Conservation (phyloP, 345 rosid genomes). For the Hibiscus tridactylites region DNA sequence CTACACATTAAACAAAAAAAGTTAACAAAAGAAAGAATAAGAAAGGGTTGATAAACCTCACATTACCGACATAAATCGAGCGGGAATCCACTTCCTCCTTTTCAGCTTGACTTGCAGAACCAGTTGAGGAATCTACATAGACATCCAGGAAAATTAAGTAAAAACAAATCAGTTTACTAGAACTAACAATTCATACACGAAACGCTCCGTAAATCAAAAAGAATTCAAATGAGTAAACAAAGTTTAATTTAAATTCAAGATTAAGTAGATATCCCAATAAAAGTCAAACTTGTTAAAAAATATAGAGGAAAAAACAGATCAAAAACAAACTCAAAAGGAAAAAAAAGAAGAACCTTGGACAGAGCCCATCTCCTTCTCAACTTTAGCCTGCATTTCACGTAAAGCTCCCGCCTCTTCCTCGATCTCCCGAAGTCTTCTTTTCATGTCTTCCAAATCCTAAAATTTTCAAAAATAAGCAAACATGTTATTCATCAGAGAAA, state of each 20-base stretch:
- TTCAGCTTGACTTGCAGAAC: slow-evolving; percentile 38
- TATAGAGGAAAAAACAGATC: background rate
- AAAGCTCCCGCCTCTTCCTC: background rate
- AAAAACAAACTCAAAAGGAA: background rate
- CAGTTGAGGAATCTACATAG: background rate
- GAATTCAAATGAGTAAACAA: no score
- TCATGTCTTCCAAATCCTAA: background rate
- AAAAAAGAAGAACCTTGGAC: background rate
- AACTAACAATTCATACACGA: background rate
- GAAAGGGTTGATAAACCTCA: slow-evolving; percentile 39
- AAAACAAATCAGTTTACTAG: background rate
- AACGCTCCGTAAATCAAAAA: background rate
- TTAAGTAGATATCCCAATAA: background rate
- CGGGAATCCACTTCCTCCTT: slow-evolving; percentile 98
- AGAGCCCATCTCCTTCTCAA: background rate
- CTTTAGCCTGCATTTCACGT: background rate
- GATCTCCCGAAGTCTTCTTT: background rate
- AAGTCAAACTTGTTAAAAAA: background rate
- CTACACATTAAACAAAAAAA: background rate
- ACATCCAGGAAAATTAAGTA: background rate
- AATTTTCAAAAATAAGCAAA: background rate
- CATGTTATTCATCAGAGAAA: background rate
- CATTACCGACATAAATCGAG: slow-evolving; percentile 96
- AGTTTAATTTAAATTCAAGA: background rate
- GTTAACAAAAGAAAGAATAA: background rate